These are phyloP conservation scores for Amanita rubescens DNA, from an alignment of 768 basidiomycete genomes.

Conservation along the genomic window DNA sequence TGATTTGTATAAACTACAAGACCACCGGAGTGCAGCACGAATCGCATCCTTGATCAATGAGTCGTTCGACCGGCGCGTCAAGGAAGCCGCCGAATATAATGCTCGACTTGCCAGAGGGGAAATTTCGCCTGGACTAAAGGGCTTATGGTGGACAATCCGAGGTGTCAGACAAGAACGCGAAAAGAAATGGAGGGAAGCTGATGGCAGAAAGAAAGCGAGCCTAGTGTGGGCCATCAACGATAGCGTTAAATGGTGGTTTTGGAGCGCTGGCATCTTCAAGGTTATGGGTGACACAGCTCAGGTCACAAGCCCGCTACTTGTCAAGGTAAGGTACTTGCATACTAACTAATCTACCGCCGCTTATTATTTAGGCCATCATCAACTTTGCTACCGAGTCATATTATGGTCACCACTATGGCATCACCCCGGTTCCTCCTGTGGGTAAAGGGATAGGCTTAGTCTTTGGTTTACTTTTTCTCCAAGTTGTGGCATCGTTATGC, in stretches of 20 bases:
- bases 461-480: conserved; percentile 61
- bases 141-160: conserved; percentile 52
- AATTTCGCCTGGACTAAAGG: conserved; percentile 46
- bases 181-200: conserved; percentile 53
- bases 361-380: conserved; percentile 48
- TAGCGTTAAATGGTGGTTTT: conserved; percentile 71
- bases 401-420: conserved; percentile 30
- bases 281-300: conserved; percentile 65
- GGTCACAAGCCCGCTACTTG: conserved; percentile 67
- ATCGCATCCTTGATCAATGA: conserved; percentile 57
- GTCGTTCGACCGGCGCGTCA: conserved; percentile 54
- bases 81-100: conserved; percentile 65
- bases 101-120: conserved; percentile 56
- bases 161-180: conserved; percentile 49
- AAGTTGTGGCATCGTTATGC: conserved; percentile 57
- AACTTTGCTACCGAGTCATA: conserved; percentile 64
- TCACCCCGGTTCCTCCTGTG: conserved; percentile 29
- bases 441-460: conserved; percentile 68
- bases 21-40: conserved; percentile 46
- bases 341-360: not conserved
- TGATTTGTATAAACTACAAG: conserved; percentile 75
- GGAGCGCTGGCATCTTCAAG: conserved; percentile 57
- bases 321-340: conserved; percentile 51
- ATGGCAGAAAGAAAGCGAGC: conserved; percentile 58
- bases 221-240: conserved; percentile 68